Evolutionary conservation across 345 rosid species (phyloP), one percentile per base, ranked within the genome.

Genomic region (Moringa oleifera): DNA sequence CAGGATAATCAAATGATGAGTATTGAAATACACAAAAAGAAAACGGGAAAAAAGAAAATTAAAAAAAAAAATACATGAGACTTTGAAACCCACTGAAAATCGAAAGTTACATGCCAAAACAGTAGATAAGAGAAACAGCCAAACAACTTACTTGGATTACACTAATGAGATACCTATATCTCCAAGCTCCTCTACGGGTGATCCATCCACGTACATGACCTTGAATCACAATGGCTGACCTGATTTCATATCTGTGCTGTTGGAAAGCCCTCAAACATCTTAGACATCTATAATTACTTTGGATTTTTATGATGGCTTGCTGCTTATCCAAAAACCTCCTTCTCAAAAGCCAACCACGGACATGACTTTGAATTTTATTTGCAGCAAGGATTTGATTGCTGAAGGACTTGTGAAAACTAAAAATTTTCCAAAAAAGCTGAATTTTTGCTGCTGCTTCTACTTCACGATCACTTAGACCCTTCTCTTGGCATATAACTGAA

Each of bases 171-270:
- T 56, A 19, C 65, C 53, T 71, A 61, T 52, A 55, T 67, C 66
- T 79, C 60, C 28, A 22, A 57, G 67, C 61, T 63, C 19, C 62
- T 68, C 69, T 78, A 55, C 79, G 66, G 17, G 73, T 73, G 37
- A 82, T 76, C 91, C 91, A 81, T 63, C 89, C 68, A 63, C 89
- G 95, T 51, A 71, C 71, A 61, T 67, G 70, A 79, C 88, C 74
- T 69, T 92, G 97, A 62, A 92, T 73, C 33, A 68, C 18, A 55
- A 79, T 73, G 52, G 91, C 86, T 15, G 95, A 80, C 41, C 50
- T 72, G 25, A 63, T 64, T 61, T 74, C 69, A 28, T 66, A 66
- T 61, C 65, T 80, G 23, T 73, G 73, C 57, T 69, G 66, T 23
- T 66, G 69, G 55, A 59, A 75, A 51, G 65, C 59, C 58, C 67